These are phyloP conservation scores for Ceratocystis cubensis DNA, from an alignment of 2,329 filamentous ascomycete species.

Conservation along the genomic window DNA sequence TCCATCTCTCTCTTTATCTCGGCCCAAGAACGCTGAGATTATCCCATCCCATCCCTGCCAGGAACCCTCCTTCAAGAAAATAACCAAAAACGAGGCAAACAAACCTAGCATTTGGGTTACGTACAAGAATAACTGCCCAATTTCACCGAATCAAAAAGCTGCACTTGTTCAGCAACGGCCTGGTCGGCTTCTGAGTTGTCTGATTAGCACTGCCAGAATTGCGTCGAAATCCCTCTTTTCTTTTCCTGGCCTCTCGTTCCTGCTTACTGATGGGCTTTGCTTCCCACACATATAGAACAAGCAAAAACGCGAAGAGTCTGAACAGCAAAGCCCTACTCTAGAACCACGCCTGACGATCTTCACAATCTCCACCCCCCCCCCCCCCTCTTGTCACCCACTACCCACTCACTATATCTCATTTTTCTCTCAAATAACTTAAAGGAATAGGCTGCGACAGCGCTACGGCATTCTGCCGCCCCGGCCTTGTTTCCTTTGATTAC, in stretches of 20 bases:
- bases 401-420: neutral
- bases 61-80: conserved; percentile 1
- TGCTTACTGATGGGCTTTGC: neutral
- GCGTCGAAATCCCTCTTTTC: neutral
- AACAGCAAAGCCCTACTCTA: neutral
- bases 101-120: conserved; percentile 13
- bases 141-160: neutral
- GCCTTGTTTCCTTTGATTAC: conserved; percentile 5
- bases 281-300: neutral
- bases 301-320: neutral
- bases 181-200: neutral
- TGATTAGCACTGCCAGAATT: neutral
- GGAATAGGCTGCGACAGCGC: conserved; percentile 9
- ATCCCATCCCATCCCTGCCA: conserved; percentile 12
- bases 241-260: neutral
- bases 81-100: conserved; percentile 5
- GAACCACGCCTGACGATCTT: neutral
- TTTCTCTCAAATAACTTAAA: conserved; percentile 5
- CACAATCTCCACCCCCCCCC: neutral
- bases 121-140: conserved; percentile 12
- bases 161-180: neutral
- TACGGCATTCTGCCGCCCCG: conserved; percentile 15
- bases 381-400: neutral
- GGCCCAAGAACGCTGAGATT: neutral
- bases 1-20: neutral